A percentile compares a stretch with the other conserved stretches of the same genome.
These are phyloP conservation scores for Phlebiopsis flavidoalba DNA, from an alignment of 768 basidiomycete genomes.

Conservation along the genomic window DNA sequence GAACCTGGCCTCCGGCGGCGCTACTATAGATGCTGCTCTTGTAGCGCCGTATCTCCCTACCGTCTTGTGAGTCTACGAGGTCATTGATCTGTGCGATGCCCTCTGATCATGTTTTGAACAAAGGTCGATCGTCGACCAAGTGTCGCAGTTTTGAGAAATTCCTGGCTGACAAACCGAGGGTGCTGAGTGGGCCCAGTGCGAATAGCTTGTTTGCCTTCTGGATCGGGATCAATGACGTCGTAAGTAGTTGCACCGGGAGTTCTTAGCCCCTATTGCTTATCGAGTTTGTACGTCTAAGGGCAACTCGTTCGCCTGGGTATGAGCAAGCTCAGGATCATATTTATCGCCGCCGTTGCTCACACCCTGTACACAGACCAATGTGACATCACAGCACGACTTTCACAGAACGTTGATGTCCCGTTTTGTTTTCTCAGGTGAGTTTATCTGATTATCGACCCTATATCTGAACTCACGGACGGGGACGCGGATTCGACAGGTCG, in stretches of 20 bases:
- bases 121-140: conserved; percentile 32
- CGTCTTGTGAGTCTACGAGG: conserved; percentile 25
- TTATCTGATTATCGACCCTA: neutral
- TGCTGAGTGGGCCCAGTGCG: conserved; percentile 26
- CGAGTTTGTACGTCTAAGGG: conserved; percentile 28
- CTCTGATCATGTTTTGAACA: neutral
- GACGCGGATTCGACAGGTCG: conserved; percentile 33
- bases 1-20: conserved; percentile 33
- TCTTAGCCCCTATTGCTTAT: neutral
- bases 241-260: conserved; percentile 8
- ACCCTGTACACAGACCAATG: conserved; percentile 24
- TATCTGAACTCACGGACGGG: neutral
- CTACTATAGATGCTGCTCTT: conserved; percentile 33
- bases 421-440: conserved; percentile 29
- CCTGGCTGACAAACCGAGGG: conserved; percentile 27
- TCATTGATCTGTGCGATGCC: neutral
- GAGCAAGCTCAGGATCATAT: conserved; percentile 13
- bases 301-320: conserved; percentile 43
- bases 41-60: conserved; percentile 31
- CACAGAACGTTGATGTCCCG: conserved; percentile 27
- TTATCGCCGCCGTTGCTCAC: neutral
- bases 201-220: conserved; percentile 32
- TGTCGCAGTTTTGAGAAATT: conserved; percentile 28
- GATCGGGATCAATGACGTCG: conserved; percentile 35
- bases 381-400: conserved; percentile 29